Conservation (phyloP, 176 grass and related monocot genomes). For the Oryza australiensis region DNA sequence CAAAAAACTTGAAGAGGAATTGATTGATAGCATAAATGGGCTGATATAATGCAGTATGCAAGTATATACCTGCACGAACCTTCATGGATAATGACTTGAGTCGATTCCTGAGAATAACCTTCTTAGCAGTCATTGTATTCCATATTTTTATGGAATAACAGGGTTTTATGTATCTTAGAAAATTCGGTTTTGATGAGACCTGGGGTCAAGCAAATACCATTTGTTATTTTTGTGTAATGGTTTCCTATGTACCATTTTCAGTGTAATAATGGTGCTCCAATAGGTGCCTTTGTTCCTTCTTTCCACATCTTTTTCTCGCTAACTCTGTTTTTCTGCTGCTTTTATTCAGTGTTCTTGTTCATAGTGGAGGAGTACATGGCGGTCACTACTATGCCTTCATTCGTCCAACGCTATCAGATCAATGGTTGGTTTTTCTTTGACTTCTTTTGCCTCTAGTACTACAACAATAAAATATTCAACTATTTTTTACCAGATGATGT, state of each 20-base stretch:
- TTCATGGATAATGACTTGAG: neutral
- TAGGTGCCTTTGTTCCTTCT: neutral
- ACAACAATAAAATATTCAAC: neutral
- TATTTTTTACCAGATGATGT: conserved; percentile 28
- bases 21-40: conserved; percentile 13
- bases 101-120: neutral
- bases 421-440: conserved; percentile 63
- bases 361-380: conserved; percentile 93
- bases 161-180: conserved; percentile 23
- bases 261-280: conserved; percentile 10
- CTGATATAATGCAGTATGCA: neutral
- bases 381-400: conserved; percentile 97
- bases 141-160: neutral
- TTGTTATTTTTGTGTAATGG: conserved; percentile 18
- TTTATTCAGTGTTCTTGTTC: conserved; percentile 86
- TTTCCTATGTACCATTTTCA: conserved; percentile 11
- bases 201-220: neutral
- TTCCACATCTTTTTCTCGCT: conserved; percentile 21
- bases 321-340: conserved; percentile 36
- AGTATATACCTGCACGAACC: conserved; percentile 3
- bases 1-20: neutral
- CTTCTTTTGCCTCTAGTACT: conserved; percentile 10
- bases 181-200: neutral
- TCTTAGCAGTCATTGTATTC: neutral
- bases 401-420: conserved; percentile 70